Conservation (phyloP, 176 grass and related monocot species). For the Carex pumila region DNA sequence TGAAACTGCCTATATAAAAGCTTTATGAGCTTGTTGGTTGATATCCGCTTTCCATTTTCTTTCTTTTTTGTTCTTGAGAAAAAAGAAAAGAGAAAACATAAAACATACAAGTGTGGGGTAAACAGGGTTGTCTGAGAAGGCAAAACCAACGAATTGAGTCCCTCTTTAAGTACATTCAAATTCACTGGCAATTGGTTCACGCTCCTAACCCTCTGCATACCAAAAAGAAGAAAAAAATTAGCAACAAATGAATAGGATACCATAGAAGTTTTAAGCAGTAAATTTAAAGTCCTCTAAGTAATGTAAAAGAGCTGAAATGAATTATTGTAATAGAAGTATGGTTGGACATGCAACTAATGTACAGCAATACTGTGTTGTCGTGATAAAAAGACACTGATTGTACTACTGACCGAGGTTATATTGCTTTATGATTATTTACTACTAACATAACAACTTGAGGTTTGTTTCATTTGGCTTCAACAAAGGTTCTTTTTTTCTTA, state of each 20-base stretch:
- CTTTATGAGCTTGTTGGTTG: neutral
- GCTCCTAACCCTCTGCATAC: slow-evolving; percentile 57
- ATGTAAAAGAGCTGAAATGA: slow-evolving; percentile 81
- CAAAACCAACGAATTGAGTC: slow-evolving; percentile 70
- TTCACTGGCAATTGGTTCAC: slow-evolving; percentile 84
- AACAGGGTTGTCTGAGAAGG: slow-evolving; percentile 63
- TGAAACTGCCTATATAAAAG: neutral
- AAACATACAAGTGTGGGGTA: slow-evolving; percentile 48
- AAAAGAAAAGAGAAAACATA: slow-evolving; percentile 30
- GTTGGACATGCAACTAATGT: slow-evolving; percentile 48
- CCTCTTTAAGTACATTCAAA: slow-evolving; percentile 56
- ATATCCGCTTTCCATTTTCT: neutral
- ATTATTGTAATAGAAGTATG: slow-evolving; percentile 65
- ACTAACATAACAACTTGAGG: neutral
- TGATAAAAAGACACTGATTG: slow-evolving; percentile 5
- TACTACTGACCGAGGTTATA: neutral
- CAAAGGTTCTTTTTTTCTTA: neutral
- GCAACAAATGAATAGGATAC: neutral
- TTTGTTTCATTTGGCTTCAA: neutral
- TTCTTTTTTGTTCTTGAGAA: neutral
- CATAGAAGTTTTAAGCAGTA: neutral
- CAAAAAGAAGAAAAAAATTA: slow-evolving; percentile 8
- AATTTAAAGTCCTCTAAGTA: slow-evolving; percentile 45
- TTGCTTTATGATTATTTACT: neutral
- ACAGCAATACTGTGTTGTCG: slow-evolving; percentile 68